Evolutionary conservation across 2,329 filamentous ascomycete species (phyloP).

Genomic region (Xylariaceae sp.): DNA sequence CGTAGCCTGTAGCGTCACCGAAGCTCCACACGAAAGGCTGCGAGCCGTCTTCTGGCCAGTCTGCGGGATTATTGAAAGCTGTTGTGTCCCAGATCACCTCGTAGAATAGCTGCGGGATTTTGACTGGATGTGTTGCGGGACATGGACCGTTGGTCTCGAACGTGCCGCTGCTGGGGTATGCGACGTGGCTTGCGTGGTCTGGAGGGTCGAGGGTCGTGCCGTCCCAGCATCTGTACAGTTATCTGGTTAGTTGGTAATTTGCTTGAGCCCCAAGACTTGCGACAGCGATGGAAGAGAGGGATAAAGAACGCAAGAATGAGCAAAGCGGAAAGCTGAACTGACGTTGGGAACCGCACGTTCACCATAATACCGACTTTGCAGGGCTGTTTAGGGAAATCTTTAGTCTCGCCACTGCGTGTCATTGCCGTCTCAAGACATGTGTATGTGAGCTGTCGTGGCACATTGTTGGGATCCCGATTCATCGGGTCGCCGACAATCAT

Average conservation of each 20-base stretch:
- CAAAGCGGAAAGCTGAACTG: conserved; percentile 1
- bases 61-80: conserved; percentile 24
- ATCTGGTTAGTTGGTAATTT: not conserved
- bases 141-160: conserved; percentile 44
- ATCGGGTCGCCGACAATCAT: conserved; percentile 38
- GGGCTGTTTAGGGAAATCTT: conserved; percentile 42
- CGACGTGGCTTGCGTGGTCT: conserved; percentile 49
- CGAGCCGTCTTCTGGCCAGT: conserved; percentile 29
- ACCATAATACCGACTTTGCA: conserved; percentile 48
- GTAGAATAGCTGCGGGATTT: conserved; percentile 58
- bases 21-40: conserved; percentile 24
- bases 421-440: conserved; percentile 10
- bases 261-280: no score
- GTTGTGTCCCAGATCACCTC: conserved; percentile 53
- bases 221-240: conserved; percentile 45
- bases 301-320: not conserved
- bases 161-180: conserved; percentile 41
- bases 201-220: conserved; percentile 45
- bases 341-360: conserved; percentile 52
- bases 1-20: conserved; percentile 18
- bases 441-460: conserved; percentile 13
- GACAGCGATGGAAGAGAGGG: not conserved
- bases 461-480: conserved; percentile 24
- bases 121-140: conserved; percentile 49
- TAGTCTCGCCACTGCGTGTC: conserved; percentile 12